Percentiles rank a stretch among this genome's conserved stretches.
phyloP scores from a whole-genome alignment of 2,329 filamentous ascomycete genomes.

The Diaporthe destruens region DNA sequence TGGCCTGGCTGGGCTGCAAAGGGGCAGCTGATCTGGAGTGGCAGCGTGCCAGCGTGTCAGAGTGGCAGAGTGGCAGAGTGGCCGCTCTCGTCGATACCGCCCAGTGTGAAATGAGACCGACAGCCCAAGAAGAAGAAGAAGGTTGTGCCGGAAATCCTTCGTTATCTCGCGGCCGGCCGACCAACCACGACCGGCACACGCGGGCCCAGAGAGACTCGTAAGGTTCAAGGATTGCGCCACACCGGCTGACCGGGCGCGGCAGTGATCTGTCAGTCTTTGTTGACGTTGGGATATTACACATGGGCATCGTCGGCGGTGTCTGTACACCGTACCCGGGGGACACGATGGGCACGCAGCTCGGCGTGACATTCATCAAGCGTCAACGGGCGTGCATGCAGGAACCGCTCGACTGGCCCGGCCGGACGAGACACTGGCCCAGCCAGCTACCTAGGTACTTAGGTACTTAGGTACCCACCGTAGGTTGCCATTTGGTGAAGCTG shows the following conservation, averaged over 20 bases:
- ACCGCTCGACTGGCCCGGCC: neutral
- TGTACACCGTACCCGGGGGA: neutral
- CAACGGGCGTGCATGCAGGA: constrained; percentile 12
- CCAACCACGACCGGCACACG: constrained; percentile 8
- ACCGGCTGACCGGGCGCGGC: neutral
- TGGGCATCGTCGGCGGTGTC: no score
- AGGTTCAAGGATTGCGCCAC: constrained; percentile 19
- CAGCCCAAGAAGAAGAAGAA: neutral
- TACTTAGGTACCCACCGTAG: no score
- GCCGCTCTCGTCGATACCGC: neutral
- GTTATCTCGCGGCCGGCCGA: constrained; percentile 16
- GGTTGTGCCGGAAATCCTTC: constrained; percentile 25
- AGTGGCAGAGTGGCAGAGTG: neutral
- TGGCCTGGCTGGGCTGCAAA: neutral
- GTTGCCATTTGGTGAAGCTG: no score
- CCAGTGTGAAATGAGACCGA: neutral
- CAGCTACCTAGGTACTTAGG: no score
- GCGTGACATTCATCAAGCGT: neutral
- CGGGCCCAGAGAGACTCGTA: neutral
- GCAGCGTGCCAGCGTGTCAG: no score
- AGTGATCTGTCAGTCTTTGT: neutral
- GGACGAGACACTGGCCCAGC: neutral
- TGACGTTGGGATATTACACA: constrained; percentile 19
- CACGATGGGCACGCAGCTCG: neutral
- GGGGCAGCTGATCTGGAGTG: neutral